Evolutionary conservation across 2,329 filamentous ascomycete genomes (phyloP).

Genomic region (Monosporascus sp.): DNA sequence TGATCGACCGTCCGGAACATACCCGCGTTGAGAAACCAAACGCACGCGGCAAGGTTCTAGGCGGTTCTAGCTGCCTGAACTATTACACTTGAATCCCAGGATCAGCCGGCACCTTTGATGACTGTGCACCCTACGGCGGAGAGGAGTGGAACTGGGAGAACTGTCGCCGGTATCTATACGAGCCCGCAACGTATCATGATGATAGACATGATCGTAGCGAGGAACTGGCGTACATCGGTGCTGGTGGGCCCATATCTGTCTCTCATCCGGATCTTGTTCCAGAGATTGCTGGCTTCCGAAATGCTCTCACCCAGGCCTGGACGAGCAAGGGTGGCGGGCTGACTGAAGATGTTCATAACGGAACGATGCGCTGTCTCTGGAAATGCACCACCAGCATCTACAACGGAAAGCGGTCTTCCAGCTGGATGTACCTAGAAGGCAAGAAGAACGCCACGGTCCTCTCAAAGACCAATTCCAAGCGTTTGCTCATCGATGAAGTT

Average conservation of each 20-base stretch:
- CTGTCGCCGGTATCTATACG: slow-evolving; percentile 46
- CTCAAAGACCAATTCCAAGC: slow-evolving; percentile 43
- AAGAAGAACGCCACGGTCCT: slow-evolving; percentile 53
- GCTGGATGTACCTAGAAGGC: slow-evolving; percentile 44
- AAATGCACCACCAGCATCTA: slow-evolving; percentile 53
- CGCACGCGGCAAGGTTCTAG: slow-evolving; percentile 54
- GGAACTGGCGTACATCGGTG: slow-evolving; percentile 46
- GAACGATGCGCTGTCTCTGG: slow-evolving; percentile 47
- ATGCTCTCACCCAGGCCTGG: slow-evolving; percentile 47
- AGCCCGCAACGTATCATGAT: slow-evolving; percentile 54
- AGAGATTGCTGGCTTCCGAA: slow-evolving; percentile 46
- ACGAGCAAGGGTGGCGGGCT: slow-evolving; percentile 43
- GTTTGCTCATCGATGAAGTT: slow-evolving; percentile 44
- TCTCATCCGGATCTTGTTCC: slow-evolving; percentile 49
- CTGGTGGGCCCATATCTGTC: slow-evolving; percentile 46
- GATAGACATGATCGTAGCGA: slow-evolving; percentile 39
- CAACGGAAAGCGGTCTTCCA: slow-evolving; percentile 48
- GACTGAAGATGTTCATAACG: slow-evolving; percentile 51
- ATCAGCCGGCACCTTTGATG: slow-evolving; percentile 55
- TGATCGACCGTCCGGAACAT: slow-evolving; percentile 55
- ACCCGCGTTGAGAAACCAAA: slow-evolving; percentile 59
- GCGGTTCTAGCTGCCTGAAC: slow-evolving; percentile 54
- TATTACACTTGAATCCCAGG: slow-evolving; percentile 62
- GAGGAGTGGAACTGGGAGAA: slow-evolving; percentile 58
- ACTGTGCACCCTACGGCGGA: slow-evolving; percentile 67